A percentile compares a stretch with the other conserved stretches of the same genome.
These are phyloP conservation scores for Aspergillus bertholletiae DNA, from an alignment of 495 filamentous ascomycete species.

Conservation along the genomic window DNA sequence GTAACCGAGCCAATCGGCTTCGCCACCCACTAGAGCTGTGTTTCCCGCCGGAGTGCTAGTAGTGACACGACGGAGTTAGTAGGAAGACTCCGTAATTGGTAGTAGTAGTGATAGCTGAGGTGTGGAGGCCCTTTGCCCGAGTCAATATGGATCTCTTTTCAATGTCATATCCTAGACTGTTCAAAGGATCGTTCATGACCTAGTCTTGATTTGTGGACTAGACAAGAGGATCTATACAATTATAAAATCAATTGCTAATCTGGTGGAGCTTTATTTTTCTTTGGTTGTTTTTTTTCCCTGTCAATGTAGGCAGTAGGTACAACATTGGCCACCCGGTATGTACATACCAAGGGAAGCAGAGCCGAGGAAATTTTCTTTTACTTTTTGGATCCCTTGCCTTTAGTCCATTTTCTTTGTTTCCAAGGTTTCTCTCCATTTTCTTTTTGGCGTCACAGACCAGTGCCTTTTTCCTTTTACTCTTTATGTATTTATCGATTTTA, in stretches of 20 bases:
- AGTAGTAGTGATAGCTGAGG: no score
- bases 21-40: conserved; percentile 1
- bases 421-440: no score
- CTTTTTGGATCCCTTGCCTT: no score
- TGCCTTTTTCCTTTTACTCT: neutral
- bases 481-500: neutral
- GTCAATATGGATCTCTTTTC: no score
- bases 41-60: neutral
- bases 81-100: conserved; percentile 2
- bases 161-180: no score
- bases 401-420: no score
- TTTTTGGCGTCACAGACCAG: neutral
- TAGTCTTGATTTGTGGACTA: neutral
- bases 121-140: neutral
- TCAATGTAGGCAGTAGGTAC: no score
- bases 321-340: no score
- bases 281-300: no score
- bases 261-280: neutral
- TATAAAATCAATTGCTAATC: neutral
- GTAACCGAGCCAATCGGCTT: conserved; percentile 22
- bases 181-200: neutral
- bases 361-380: no score
- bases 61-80: neutral
- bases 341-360: no score
- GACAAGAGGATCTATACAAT: neutral